phyloP scores from a whole-genome alignment of 176 grass and related monocot species.

The Oryza brachyantha region DNA sequence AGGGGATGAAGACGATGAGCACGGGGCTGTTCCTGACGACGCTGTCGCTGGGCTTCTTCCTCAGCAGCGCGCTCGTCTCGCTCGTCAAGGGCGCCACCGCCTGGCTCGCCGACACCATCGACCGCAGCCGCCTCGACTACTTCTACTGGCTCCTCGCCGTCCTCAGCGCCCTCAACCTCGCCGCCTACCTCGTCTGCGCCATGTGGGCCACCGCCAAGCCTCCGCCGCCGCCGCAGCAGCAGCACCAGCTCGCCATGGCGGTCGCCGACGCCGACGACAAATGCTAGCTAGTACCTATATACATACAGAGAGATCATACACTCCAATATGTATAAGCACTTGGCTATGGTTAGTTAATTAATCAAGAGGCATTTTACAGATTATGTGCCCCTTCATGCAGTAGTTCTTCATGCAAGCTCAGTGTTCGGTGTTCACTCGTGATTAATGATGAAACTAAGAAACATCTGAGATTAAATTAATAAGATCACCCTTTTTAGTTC shows the following conservation, averaged over 20 bases:
- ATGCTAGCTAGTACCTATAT: constrained; percentile 15
- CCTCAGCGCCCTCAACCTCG: constrained; percentile 53
- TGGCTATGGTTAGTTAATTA: not conserved
- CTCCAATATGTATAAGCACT: not conserved
- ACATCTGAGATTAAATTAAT: not conserved
- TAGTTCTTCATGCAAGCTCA: not conserved
- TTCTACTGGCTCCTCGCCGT: constrained; percentile 69
- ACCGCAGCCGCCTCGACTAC: constrained; percentile 69
- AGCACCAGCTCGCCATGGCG: not conserved
- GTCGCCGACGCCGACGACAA: constrained; percentile 22
- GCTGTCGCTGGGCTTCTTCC: constrained; percentile 75
- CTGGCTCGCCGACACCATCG: constrained; percentile 68
- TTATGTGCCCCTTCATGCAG: constrained; percentile 9
- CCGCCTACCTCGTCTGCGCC: constrained; percentile 48
- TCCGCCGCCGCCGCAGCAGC: not conserved
- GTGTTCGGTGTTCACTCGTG: not conserved
- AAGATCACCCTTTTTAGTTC: not conserved
- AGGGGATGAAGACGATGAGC: constrained; percentile 94
- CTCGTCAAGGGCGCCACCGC: constrained; percentile 49
- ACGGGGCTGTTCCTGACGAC: constrained; percentile 76
- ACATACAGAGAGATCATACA: too few species aligned
- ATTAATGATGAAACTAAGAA: not conserved
- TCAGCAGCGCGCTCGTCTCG: constrained; percentile 76
- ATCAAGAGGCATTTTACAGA: constrained; percentile 3
- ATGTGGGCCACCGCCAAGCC: constrained; percentile 15